Percentiles rank a stretch among this genome's conserved stretches.
Conservation (phyloP, 1,284 basidiomycete species). For the Ceratobasidium theobromae region DNA sequence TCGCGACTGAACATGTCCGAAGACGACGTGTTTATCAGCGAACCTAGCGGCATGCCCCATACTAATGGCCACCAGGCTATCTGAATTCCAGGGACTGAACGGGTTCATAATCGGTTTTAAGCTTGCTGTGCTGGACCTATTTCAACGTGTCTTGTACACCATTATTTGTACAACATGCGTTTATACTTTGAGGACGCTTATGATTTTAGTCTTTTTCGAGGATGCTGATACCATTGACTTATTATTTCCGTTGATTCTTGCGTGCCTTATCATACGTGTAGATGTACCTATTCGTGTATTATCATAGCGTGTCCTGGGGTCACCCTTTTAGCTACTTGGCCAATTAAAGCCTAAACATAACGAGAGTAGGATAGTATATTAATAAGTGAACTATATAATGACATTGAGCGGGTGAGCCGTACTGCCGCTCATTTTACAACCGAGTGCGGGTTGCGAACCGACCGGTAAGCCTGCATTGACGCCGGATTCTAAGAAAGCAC, state of each 20-base stretch:
- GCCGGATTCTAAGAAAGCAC: slow-evolving; percentile 3
- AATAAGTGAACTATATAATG: no score
- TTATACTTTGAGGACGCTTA: background rate
- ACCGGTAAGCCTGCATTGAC: slow-evolving; percentile 30
- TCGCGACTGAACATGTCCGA: slow-evolving; percentile 24
- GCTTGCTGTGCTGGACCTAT: background rate
- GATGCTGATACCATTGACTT: slow-evolving; percentile 24
- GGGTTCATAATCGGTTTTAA: background rate
- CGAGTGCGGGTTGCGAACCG: slow-evolving; percentile 24
- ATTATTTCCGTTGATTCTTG: slow-evolving; percentile 15
- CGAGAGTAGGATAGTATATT: background rate
- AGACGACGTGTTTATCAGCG: slow-evolving; percentile 6
- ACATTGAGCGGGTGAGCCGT: no score
- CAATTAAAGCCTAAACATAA: background rate
- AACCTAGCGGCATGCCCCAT: background rate
- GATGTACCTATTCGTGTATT: slow-evolving; percentile 31
- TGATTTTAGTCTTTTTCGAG: background rate
- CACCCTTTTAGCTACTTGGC: background rate
- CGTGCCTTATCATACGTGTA: slow-evolving; percentile 14
- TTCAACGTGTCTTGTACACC: background rate
- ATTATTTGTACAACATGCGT: background rate
- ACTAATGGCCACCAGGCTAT: background rate
- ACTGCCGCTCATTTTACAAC: slow-evolving; percentile 15
- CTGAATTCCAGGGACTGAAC: background rate
- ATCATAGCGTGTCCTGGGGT: slow-evolving; percentile 8